These are phyloP conservation scores for Saposhnikovia divaricata DNA, from an alignment of 129 eudicot genomes.

Conservation along the genomic window DNA sequence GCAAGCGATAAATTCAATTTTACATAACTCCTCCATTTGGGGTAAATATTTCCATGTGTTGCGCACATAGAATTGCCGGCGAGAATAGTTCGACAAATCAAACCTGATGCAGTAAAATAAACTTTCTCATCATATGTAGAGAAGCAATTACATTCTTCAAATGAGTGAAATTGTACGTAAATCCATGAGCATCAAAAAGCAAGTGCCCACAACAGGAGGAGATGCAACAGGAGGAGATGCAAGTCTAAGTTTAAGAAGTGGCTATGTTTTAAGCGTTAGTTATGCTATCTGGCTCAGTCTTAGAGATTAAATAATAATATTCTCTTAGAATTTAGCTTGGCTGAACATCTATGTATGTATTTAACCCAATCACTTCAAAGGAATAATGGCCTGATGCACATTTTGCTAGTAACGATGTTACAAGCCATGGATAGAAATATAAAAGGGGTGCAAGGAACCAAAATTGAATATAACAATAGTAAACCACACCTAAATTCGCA, in stretches of 20 bases:
- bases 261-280: too few relatives aligned
- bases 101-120: not conserved
- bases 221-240: not conserved
- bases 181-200: not conserved
- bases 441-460: not conserved
- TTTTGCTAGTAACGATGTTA: not conserved
- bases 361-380: not conserved
- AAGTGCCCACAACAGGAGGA: not conserved
- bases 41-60: not conserved
- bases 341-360: not conserved
- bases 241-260: not conserved
- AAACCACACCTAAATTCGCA: not conserved
- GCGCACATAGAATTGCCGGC: too few relatives aligned
- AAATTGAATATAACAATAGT: not conserved
- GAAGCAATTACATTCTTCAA: not conserved
- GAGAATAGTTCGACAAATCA: not conserved
- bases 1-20: slow-evolving; percentile 14
- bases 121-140: not conserved
- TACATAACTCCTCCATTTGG: not conserved
- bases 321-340: not conserved
- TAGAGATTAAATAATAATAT: not conserved
- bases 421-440: not conserved
- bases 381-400: not conserved
- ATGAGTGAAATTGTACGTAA: not conserved
- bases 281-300: not conserved